Percentiles rank a stretch among this genome's conserved stretches.
Conservation (phyloP, 129 eudicot species). For the Arctium minus region DNA sequence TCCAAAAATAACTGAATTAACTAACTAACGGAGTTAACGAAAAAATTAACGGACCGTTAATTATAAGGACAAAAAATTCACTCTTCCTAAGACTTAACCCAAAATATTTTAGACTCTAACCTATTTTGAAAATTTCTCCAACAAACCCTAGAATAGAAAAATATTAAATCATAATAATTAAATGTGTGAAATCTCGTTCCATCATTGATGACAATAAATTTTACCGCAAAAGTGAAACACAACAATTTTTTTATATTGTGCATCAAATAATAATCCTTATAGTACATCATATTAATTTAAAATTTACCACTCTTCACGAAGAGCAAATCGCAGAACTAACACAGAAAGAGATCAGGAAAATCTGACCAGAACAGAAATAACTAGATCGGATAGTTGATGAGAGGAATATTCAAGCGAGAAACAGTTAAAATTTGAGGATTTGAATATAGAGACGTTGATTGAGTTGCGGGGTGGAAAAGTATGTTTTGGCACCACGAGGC, state of each 20-base stretch:
- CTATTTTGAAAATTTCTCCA: no score
- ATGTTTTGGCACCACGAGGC: slow-evolving; percentile 37
- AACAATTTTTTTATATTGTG: background rate
- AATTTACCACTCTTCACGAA: background rate
- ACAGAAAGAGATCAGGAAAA: background rate
- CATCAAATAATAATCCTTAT: background rate
- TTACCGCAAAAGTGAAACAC: background rate
- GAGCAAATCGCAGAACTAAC: background rate
- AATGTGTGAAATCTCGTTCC: background rate
- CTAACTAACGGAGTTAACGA: no score
- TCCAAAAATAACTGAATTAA: no score
- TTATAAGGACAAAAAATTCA: no score
- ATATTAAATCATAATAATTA: background rate
- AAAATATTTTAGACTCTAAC: no score
- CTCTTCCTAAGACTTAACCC: no score
- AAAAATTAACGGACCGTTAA: no score
- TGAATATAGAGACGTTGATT: slow-evolving; percentile 20
- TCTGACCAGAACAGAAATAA: background rate
- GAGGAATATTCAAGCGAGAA: background rate
- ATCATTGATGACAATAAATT: background rate
- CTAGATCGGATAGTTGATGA: background rate
- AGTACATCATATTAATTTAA: background rate
- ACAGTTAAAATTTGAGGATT: background rate
- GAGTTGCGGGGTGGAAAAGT: slow-evolving; percentile 17
- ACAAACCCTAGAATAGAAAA: background rate